phyloP scores from a whole-genome alignment of 139 green algal genomes.

The Chlamydomonas schloesseri region DNA sequence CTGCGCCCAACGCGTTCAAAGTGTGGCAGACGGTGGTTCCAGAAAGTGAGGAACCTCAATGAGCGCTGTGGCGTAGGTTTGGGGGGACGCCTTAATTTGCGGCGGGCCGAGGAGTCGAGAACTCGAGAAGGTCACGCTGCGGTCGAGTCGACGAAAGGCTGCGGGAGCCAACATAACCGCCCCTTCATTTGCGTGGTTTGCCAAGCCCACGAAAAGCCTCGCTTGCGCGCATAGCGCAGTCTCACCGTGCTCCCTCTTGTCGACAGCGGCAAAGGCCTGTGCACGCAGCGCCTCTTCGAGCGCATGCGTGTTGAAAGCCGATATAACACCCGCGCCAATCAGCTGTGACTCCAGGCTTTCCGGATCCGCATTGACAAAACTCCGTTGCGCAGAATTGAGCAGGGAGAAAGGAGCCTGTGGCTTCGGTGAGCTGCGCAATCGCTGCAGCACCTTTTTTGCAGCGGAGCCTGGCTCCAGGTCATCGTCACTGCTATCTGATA shows the following conservation, averaged over 20 bases:
- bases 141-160: too few species aligned
- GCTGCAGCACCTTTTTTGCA: neutral
- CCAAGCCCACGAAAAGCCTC: too few species aligned
- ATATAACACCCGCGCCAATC: neutral
- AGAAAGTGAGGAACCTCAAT: too few species aligned
- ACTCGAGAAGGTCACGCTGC: too few species aligned
- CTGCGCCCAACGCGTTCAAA: too few species aligned
- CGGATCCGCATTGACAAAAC: neutral
- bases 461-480: slow-evolving; percentile 11
- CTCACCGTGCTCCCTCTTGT: slow-evolving; percentile 4
- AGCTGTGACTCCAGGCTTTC: slow-evolving; percentile 10
- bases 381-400: neutral
- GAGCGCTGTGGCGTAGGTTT: too few species aligned
- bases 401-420: too few species aligned
- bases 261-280: neutral
- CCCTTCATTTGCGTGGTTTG: too few species aligned
- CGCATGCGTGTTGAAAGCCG: neutral
- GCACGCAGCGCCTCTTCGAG: slow-evolving; percentile 8
- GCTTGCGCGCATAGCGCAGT: too few species aligned
- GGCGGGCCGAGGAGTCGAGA: neutral
- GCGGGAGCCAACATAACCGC: too few species aligned
- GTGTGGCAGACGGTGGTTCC: too few species aligned
- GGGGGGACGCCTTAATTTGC: too few species aligned
- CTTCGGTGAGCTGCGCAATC: neutral
- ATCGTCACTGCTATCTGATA: slow-evolving; percentile 15